These are phyloP conservation scores for Magnolia officinalis DNA, from an alignment of 164 flowering plant genomes.

Conservation along the genomic window DNA sequence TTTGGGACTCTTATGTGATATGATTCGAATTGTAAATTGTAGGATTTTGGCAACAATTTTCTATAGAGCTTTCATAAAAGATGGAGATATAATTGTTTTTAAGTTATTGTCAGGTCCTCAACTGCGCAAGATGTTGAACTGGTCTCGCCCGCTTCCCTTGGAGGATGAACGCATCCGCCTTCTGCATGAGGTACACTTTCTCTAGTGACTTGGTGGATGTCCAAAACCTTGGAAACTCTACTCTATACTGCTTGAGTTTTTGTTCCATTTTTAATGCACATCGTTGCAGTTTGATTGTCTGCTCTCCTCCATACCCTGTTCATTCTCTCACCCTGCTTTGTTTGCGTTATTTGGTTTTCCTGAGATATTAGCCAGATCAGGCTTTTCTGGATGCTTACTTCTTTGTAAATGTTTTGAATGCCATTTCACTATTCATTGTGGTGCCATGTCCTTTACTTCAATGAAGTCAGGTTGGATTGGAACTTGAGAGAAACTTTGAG, in stretches of 20 bases:
- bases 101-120: conserved; percentile 57
- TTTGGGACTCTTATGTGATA: no score
- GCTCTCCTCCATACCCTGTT: neutral
- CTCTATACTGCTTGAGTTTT: neutral
- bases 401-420: neutral
- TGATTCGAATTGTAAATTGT: no score
- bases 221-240: neutral
- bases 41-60: no score
- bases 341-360: neutral
- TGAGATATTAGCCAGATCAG: neutral
- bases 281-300: neutral
- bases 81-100: neutral
- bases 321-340: neutral
- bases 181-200: conserved; percentile 65
- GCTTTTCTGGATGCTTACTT: neutral
- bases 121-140: conserved; percentile 67
- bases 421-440: neutral
- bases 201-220: neutral
- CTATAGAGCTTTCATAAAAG: no score
- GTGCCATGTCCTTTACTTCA: neutral
- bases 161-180: conserved; percentile 91
- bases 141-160: conserved; percentile 95
- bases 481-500: conserved; percentile 68
- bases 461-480: conserved; percentile 65
- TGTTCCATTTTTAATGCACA: neutral